Evolutionary conservation across 2,329 filamentous ascomycete genomes (phyloP).

Genomic region (Penicillium sp.): DNA sequence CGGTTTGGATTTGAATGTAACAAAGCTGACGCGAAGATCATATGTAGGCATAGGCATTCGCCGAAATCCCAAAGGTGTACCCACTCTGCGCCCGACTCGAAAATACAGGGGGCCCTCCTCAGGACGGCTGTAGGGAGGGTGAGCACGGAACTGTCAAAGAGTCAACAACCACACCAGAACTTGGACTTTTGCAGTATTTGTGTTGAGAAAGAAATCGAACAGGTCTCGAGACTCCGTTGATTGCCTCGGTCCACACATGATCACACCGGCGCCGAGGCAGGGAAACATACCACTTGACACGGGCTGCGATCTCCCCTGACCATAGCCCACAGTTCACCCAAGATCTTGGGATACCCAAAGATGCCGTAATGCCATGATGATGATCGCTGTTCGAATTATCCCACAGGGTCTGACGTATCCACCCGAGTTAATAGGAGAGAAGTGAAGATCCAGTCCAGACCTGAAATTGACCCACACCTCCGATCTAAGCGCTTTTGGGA

Average conservation of each 20-base stretch:
- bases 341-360: neutral
- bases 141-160: neutral
- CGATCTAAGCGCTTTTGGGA: neutral
- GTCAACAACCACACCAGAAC: neutral
- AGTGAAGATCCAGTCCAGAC: constrained; percentile 8
- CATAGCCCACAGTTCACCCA: neutral
- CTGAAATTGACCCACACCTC: neutral
- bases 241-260: neutral
- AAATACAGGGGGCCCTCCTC: too few relatives aligned
- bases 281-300: neutral
- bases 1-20: neutral
- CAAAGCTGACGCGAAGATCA: neutral
- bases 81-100: neutral
- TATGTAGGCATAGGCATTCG: neutral
- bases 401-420: constrained; percentile 12
- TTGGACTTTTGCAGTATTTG: neutral
- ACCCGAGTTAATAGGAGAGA: constrained; percentile 1
- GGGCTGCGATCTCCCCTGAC: neutral
- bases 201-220: neutral
- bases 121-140: too few relatives aligned
- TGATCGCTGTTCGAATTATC: constrained; percentile 14
- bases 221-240: neutral
- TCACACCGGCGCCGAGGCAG: neutral
- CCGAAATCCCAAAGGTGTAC: neutral
- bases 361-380: constrained; percentile 8